Evolutionary conservation across 2,329 filamentous ascomycete genomes (phyloP).

Genomic region (Pseudocercospora vitis): DNA sequence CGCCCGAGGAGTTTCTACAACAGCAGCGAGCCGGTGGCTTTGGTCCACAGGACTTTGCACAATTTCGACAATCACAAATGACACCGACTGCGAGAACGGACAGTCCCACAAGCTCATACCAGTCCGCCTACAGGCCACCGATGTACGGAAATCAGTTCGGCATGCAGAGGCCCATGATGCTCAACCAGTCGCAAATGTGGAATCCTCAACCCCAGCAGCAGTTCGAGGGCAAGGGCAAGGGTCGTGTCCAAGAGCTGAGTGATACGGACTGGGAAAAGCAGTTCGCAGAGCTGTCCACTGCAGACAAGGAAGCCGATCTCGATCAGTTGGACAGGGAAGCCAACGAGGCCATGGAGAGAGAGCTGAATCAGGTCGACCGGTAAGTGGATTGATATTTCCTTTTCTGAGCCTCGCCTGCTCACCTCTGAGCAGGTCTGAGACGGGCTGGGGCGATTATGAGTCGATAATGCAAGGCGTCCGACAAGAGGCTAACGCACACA

Average conservation of each 20-base stretch:
- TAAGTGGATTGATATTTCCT: conserved; percentile 52
- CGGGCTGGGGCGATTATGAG: conserved; percentile 84
- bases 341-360: conserved; percentile 74
- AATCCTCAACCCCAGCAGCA: conserved; percentile 46
- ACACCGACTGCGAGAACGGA: conserved; percentile 58
- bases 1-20: conserved; percentile 30
- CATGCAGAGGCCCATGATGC: conserved; percentile 40
- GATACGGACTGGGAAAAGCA: conserved; percentile 95
- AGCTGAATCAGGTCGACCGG: conserved; percentile 87
- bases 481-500: conserved; percentile 65
- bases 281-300: conserved; percentile 81
- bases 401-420: conserved; percentile 19
- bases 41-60: conserved; percentile 79
- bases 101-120: conserved; percentile 53
- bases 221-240: conserved; percentile 78
- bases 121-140: conserved; percentile 56
- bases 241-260: conserved; percentile 81
- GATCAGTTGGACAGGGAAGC: conserved; percentile 61
- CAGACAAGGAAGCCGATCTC: conserved; percentile 54
- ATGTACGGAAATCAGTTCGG: conserved; percentile 57
- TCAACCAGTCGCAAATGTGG: conserved; percentile 34
- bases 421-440: conserved; percentile 55
- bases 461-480: conserved; percentile 82
- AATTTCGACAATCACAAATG: conserved; percentile 74
- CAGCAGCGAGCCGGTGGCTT: conserved; percentile 53